Evolutionary conservation across 2,329 filamentous ascomycete genomes (phyloP).

Genomic region (Rosellinia necatrix): DNA sequence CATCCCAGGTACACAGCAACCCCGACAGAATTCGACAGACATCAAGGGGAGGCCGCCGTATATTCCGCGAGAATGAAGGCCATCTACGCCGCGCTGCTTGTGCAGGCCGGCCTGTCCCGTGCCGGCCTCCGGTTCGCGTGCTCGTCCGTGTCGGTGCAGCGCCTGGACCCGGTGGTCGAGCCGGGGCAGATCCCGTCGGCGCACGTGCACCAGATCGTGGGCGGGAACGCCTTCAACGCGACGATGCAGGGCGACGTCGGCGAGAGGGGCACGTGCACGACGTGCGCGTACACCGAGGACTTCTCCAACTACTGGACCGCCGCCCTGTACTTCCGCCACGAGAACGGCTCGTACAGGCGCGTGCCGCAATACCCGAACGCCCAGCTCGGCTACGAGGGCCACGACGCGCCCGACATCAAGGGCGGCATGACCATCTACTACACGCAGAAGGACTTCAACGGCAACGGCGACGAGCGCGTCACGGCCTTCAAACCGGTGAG

Average conservation of each 20-base stretch:
- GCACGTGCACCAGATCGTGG: constrained; percentile 41
- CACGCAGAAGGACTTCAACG: constrained; percentile 37
- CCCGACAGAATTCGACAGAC: neutral
- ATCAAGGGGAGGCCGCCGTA: neutral
- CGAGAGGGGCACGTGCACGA: constrained; percentile 38
- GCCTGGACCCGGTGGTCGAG: constrained; percentile 40
- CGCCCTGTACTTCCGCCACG: constrained; percentile 39
- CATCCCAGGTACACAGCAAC: neutral
- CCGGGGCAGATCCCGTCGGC: constrained; percentile 38
- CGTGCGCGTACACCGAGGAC: constrained; percentile 40
- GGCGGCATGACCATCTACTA: constrained; percentile 43
- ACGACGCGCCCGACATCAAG: constrained; percentile 36
- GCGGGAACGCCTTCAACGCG: constrained; percentile 41
- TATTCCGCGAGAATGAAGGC: constrained; percentile 16
- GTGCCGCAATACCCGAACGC: constrained; percentile 37
- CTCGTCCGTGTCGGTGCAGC: constrained; percentile 38
- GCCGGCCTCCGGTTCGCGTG: constrained; percentile 41
- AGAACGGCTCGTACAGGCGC: constrained; percentile 40
- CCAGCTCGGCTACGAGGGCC: constrained; percentile 24
- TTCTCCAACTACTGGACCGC: constrained; percentile 43
- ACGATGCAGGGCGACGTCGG: constrained; percentile 39
- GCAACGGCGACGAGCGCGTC: constrained; percentile 43
- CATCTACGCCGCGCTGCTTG: constrained; percentile 9
- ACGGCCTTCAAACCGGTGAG: constrained; percentile 50
- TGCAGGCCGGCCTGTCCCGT: constrained; percentile 35